A percentile compares a stretch with the other conserved stretches of the same genome.
Evolutionary conservation across 2,329 filamentous ascomycete species (phyloP).

Genomic region (Fusarium sp.): DNA sequence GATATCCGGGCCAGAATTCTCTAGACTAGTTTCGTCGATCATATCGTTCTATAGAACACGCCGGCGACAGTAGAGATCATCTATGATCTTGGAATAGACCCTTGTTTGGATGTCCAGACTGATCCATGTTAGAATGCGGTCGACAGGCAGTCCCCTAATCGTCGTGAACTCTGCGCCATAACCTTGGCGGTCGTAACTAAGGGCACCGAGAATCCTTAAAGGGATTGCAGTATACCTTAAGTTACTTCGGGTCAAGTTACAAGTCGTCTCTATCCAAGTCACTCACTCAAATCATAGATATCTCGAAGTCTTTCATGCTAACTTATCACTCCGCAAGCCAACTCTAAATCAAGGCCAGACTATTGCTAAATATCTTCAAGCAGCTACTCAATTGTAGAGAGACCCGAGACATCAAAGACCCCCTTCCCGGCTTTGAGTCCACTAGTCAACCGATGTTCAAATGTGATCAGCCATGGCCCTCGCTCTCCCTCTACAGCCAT

Average conservation of each 20-base stretch:
- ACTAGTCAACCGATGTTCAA: no score
- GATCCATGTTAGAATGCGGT: not conserved
- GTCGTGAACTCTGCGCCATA: not conserved
- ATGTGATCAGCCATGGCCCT: no score
- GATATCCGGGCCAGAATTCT: not conserved
- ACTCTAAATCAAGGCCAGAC: not conserved
- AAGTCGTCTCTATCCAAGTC: no score
- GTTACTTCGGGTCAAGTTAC: no score
- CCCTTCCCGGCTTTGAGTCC: no score
- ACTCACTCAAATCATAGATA: no score
- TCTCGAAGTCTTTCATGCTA: no score
- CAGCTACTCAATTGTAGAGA: not conserved
- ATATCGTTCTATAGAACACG: not conserved
- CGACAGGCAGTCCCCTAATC: not conserved
- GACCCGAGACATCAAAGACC: no score
- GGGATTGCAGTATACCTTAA: not conserved
- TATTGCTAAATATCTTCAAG: not conserved
- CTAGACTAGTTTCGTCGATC: not conserved
- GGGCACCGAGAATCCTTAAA: not conserved
- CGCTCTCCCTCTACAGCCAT: constrained; percentile 4
- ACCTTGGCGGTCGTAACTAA: not conserved
- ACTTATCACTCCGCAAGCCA: no score
- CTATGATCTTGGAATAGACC: not conserved
- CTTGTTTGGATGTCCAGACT: not conserved
- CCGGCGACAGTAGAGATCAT: not conserved